Percentiles rank a stretch among this genome's conserved stretches.
Conservation (phyloP, 2,329 filamentous ascomycete genomes). For the Alternaria angustiovoidea region DNA sequence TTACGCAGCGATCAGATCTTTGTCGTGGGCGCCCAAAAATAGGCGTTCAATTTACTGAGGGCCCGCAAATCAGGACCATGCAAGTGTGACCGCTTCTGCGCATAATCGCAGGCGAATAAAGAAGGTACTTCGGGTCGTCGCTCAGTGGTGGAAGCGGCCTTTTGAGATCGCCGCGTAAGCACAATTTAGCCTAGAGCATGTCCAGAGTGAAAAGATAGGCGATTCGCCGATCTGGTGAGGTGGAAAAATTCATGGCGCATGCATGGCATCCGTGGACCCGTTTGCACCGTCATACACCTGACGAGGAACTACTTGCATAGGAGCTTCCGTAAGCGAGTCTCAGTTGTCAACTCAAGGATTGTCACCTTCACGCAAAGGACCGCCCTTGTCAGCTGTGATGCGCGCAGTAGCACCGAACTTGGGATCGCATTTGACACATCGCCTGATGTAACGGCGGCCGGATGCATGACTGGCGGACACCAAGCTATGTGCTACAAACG, state of each 20-base stretch:
- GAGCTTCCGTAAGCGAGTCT: slow-evolving; percentile 7
- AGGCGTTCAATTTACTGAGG: slow-evolving; percentile 27
- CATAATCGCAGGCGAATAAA: slow-evolving; percentile 21
- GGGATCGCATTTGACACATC: slow-evolving; percentile 25
- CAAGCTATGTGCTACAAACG: slow-evolving; percentile 25
- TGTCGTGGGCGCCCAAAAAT: slow-evolving; percentile 30
- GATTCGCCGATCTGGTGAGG: slow-evolving; percentile 25
- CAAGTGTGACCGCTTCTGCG: slow-evolving; percentile 28
- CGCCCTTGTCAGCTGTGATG: slow-evolving; percentile 19
- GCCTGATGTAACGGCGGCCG: slow-evolving; percentile 23
- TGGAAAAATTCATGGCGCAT: slow-evolving; percentile 20
- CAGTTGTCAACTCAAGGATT: slow-evolving; percentile 4
- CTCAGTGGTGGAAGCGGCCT: slow-evolving; percentile 20
- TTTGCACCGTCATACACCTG: slow-evolving; percentile 28
- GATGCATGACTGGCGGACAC: slow-evolving; percentile 24
- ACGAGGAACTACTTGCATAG: slow-evolving; percentile 16
- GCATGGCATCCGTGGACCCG: slow-evolving; percentile 17
- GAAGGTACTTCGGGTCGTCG: slow-evolving; percentile 19
- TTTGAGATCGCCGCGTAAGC: slow-evolving; percentile 26
- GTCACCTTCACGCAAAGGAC: slow-evolving; percentile 5
- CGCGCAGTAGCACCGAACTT: slow-evolving; percentile 19
- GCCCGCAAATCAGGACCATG: slow-evolving; percentile 22
- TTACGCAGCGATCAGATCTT: slow-evolving; percentile 29
- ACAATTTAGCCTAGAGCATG: slow-evolving; percentile 23
- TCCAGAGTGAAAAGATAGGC: slow-evolving; percentile 18